Evolutionary conservation across 2,329 filamentous ascomycete genomes (phyloP).

Genomic region (Claviceps pazoutovae): DNA sequence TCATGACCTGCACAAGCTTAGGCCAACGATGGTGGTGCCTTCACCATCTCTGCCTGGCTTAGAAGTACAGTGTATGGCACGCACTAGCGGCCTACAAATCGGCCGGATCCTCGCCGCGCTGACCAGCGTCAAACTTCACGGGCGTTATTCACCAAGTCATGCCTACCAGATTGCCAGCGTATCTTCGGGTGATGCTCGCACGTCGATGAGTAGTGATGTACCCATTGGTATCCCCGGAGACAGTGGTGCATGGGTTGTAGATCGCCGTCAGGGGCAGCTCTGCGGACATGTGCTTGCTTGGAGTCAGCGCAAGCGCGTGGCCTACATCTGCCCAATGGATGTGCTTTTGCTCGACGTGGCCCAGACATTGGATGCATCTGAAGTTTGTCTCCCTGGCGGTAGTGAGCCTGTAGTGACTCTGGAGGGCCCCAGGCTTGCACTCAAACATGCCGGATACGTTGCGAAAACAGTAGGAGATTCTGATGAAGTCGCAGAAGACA

Average conservation of each 20-base stretch:
- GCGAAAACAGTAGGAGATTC: not conserved
- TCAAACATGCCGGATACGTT: not conserved
- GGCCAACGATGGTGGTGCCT: constrained; percentile 45
- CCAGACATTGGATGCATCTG: constrained; percentile 55
- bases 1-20: constrained; percentile 22
- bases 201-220: constrained; percentile 11
- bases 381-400: constrained; percentile 58
- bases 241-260: constrained; percentile 85
- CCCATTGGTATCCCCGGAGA: constrained; percentile 67
- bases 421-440: constrained; percentile 6
- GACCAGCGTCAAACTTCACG: constrained; percentile 76
- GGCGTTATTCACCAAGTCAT: constrained; percentile 65
- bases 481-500: constrained; percentile 15
- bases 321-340: constrained; percentile 94
- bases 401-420: constrained; percentile 26
- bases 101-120: constrained; percentile 67
- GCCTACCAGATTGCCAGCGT: constrained; percentile 45
- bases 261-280: constrained; percentile 61
- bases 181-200: constrained; percentile 7
- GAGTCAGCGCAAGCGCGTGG: constrained; percentile 65
- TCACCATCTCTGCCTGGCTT: constrained; percentile 54
- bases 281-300: constrained; percentile 86
- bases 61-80: constrained; percentile 74
- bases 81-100: constrained; percentile 70
- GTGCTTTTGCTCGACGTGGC: constrained; percentile 75